Evolutionary conservation across 768 basidiomycete species (phyloP), one percentile per base, ranked within the genome.

Genomic region (Xanthoconium stramineum): DNA sequence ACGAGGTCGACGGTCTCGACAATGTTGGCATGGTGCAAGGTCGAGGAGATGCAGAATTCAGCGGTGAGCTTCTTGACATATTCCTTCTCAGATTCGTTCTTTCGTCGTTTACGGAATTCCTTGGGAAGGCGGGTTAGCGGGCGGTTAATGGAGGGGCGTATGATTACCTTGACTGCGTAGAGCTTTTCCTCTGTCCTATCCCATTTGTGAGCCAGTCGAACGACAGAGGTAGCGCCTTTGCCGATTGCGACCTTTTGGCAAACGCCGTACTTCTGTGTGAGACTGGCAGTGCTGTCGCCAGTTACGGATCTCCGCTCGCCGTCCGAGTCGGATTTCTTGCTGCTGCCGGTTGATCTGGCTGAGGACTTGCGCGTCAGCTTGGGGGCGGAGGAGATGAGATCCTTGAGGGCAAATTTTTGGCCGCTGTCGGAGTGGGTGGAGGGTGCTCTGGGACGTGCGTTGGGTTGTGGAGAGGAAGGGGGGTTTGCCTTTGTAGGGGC

Each of bases 1-100:
- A 99, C 90, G 56, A 99, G 86, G 72, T 99, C 96, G 56, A 99
- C 96, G 7, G 96, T 99, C 77, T 98, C 95, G 68, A 98, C 95
- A 65, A 98, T 83, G 71, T 98, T 98, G 66, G 85, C 77, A 69
- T 96, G 94, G 69, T 93, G 92, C 30, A 98, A 74, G 2, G 95
- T 97, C 37, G 95, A 97, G 43, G 93, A 95, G 60, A 98, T 98
- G 74, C 95, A 98, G 75, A 98, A 98, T 71, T 98, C 96, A 28
- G 96, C 94, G 7, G 96, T 99, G 64, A 99, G 88, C 74, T 99
- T 99, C 85, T 99, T 99, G 76, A 99, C 87, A 67, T 99, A 99
- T 77, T 99, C 96, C 73, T 97, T 97, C 75, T 99, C 96, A 6
- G 94, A 86, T 77, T 99, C 96, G 67, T 96, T 97, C 83, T 95